Evolutionary conservation across 169 alveolate species (phyloP).

Genomic region (Cryptosporidium sp.): DNA sequence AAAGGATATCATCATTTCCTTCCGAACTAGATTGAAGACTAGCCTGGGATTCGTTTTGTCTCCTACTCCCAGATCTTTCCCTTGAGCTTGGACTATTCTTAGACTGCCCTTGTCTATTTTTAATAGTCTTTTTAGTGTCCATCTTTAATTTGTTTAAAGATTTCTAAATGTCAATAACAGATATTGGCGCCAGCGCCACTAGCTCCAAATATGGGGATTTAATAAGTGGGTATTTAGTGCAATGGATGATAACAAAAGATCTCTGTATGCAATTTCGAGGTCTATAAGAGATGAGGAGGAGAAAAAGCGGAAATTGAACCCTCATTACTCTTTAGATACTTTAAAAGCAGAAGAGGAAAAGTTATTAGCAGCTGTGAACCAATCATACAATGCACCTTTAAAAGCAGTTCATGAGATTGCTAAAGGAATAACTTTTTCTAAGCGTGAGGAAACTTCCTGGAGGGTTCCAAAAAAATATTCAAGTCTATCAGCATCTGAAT

Average conservation of each 20-base stretch:
- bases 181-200: constrained; percentile 5
- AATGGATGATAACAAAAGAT: constrained; percentile 19
- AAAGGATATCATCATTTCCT: constrained; percentile 15
- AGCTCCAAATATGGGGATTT: background rate
- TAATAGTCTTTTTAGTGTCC: constrained; percentile 7
- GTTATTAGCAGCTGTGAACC: constrained; percentile 58
- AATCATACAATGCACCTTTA: constrained; percentile 65
- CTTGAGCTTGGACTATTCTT: background rate
- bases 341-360: constrained; percentile 55
- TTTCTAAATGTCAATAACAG: background rate
- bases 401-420: constrained; percentile 82
- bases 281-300: constrained; percentile 57
- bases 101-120: background rate
- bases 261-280: constrained; percentile 43
- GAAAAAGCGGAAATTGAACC: constrained; percentile 18
- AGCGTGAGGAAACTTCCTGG: constrained; percentile 79
- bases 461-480: constrained; percentile 82
- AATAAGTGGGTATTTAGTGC: constrained; percentile 42
- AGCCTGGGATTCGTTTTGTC: background rate
- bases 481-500: constrained; percentile 75
- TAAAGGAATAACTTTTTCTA: constrained; percentile 78
- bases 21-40: background rate
- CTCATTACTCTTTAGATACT: constrained; percentile 33
- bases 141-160: constrained; percentile 10
- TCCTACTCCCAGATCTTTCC: background rate